phyloP scores from a whole-genome alignment of 108 stramenopile genomes.

The Pseudonitzschia pungens region DNA sequence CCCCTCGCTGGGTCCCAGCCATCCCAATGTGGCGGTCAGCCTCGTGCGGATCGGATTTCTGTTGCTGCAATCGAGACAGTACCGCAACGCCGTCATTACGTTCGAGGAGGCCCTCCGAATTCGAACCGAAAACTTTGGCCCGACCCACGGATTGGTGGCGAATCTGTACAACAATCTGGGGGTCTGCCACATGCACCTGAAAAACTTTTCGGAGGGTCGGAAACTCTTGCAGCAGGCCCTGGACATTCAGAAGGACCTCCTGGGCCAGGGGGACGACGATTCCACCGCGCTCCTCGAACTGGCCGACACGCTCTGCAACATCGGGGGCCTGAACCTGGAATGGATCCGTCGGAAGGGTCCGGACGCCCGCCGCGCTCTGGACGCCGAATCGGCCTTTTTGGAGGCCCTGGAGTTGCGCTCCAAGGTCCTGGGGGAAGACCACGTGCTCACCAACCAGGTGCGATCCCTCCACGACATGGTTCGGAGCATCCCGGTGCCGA shows the following conservation, averaged over 20 bases:
- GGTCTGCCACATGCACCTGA: conserved; percentile 54
- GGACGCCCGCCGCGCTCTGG: conserved; percentile 32
- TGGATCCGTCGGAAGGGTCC: conserved; percentile 54
- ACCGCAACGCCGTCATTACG: conserved; percentile 48
- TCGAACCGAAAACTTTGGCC: conserved; percentile 40
- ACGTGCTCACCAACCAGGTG: conserved; percentile 42
- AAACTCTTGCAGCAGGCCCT: conserved; percentile 44
- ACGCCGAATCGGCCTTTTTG: conserved; percentile 45
- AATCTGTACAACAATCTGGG: conserved; percentile 66
- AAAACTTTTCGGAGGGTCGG: conserved; percentile 37
- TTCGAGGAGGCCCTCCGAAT: conserved; percentile 61
- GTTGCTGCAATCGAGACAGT: conserved; percentile 47
- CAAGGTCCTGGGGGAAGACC: conserved; percentile 42
- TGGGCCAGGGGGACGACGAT: conserved; percentile 21
- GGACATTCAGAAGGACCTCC: conserved; percentile 46
- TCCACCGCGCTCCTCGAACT: conserved; percentile 39
- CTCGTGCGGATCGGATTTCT: conserved; percentile 58
- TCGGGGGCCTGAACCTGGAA: conserved; percentile 59
- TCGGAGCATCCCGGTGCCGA: conserved; percentile 34
- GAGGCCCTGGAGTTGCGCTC: conserved; percentile 54
- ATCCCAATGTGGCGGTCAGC: conserved; percentile 58
- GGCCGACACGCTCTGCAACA: conserved; percentile 61
- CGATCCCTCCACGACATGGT: conserved; percentile 47
- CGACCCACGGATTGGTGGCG: conserved; percentile 50
- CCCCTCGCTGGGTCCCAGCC: conserved; percentile 48